Evolutionary conservation across 495 filamentous ascomycete species (phyloP).

Genomic region (Tuber indicum): DNA sequence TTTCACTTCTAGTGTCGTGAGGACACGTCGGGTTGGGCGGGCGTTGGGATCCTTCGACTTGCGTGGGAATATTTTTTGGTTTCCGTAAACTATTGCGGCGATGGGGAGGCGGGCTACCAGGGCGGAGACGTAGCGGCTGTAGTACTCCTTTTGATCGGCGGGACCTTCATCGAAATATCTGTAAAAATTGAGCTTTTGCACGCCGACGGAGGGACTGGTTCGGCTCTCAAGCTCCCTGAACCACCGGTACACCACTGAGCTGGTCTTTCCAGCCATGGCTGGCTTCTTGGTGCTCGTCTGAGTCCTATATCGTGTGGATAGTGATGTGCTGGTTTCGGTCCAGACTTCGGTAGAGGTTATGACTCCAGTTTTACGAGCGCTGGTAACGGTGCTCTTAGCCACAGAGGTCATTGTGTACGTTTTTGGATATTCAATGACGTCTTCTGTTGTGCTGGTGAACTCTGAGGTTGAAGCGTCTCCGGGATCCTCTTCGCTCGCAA

Average conservation of each 20-base stretch:
- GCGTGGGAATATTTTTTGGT: neutral
- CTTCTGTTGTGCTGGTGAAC: neutral
- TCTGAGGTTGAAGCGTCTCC: neutral
- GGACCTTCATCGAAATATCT: neutral
- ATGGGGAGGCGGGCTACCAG: neutral
- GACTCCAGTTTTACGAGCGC: too few relatives aligned
- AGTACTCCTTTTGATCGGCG: neutral
- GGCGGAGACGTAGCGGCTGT: neutral
- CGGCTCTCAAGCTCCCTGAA: neutral
- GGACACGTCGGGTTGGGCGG: neutral
- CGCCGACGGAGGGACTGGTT: neutral
- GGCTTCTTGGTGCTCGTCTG: neutral
- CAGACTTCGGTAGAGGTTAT: neutral
- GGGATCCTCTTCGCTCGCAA: neutral
- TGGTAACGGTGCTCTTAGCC: neutral
- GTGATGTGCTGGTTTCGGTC: neutral
- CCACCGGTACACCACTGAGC: neutral
- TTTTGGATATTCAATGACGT: neutral
- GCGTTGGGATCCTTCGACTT: neutral
- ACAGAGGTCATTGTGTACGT: neutral
- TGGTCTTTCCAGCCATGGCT: neutral
- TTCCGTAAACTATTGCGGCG: neutral
- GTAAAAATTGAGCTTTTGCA: neutral
- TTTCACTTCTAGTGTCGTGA: neutral
- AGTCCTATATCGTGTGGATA: neutral